Percentiles rank a stretch among this genome's conserved stretches.
These are phyloP conservation scores for Priceomyces medius DNA, from an alignment of 805 yeast genomes.

Conservation along the genomic window DNA sequence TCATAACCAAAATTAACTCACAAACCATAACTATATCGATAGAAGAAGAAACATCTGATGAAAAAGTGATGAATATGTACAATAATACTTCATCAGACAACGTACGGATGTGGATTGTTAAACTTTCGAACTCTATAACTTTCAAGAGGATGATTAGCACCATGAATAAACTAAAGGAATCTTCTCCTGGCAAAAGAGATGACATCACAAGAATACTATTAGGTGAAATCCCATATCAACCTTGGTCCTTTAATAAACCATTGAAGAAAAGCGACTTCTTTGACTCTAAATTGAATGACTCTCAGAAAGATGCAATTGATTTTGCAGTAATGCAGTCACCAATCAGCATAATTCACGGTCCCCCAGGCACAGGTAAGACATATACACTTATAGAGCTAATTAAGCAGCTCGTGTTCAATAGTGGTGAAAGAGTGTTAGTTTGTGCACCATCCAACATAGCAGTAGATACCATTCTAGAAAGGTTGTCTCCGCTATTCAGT, in stretches of 20 bases:
- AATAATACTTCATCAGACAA: constrained; percentile 40
- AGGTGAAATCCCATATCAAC: constrained; percentile 41
- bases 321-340: constrained; percentile 60
- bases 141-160: constrained; percentile 79
- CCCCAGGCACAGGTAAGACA: constrained; percentile 84
- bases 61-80: constrained; percentile 44
- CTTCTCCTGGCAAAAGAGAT: constrained; percentile 32
- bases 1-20: constrained; percentile 54
- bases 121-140: constrained; percentile 66
- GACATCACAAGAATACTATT: constrained; percentile 44
- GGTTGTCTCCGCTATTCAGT: constrained; percentile 47
- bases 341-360: constrained; percentile 68
- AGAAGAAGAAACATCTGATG: constrained; percentile 52
- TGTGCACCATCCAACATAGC: constrained; percentile 95
- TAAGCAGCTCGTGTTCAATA: constrained; percentile 57
- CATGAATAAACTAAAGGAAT: constrained; percentile 60
- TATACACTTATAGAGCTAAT: constrained; percentile 80
- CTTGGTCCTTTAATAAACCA: constrained; percentile 3
- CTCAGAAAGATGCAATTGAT: constrained; percentile 72
- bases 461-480: constrained; percentile 85
- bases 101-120: constrained; percentile 62
- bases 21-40: constrained; percentile 57
- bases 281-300: constrained; percentile 53
- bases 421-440: constrained; percentile 59
- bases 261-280: constrained; percentile 26